These are phyloP conservation scores for Tillandsia leiboldiana DNA, from an alignment of 176 grass and related monocot genomes.

Conservation along the genomic window DNA sequence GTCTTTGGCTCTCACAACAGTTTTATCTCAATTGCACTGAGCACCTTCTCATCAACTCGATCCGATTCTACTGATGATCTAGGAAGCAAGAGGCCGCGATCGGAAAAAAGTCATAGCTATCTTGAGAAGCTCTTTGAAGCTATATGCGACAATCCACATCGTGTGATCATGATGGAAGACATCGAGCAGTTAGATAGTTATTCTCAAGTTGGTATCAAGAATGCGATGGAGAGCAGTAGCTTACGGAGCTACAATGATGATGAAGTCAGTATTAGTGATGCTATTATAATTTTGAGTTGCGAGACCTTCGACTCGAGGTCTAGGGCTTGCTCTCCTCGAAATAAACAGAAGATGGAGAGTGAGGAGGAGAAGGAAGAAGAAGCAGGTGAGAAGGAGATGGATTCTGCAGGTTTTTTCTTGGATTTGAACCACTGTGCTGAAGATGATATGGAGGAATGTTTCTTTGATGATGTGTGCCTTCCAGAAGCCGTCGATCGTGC, in stretches of 20 bases:
- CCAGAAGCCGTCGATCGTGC: constrained; percentile 41
- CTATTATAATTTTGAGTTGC: constrained; percentile 64
- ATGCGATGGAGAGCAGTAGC: constrained; percentile 32
- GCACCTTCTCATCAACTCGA: constrained; percentile 9
- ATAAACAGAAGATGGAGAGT: constrained; percentile 26
- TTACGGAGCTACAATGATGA: constrained; percentile 21
- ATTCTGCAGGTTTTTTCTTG: constrained; percentile 26
- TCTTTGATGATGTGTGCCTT: constrained; percentile 26
- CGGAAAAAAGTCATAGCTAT: constrained; percentile 7
- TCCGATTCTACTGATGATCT: constrained; percentile 31
- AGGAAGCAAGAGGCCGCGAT: constrained; percentile 36
- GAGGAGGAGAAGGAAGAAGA: constrained; percentile 14
- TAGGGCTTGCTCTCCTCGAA: constrained; percentile 27
- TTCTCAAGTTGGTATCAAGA: constrained; percentile 28
- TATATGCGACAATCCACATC: constrained; percentile 34
- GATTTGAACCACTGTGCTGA: constrained; percentile 61
- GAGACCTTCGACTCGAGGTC: constrained; percentile 36
- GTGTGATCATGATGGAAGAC: constrained; percentile 56
- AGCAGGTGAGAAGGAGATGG: constrained; percentile 21
- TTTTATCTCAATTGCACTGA: constrained; percentile 33
- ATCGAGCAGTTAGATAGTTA: constrained; percentile 37
- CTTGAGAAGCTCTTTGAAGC: constrained; percentile 31
- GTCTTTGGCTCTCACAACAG: constrained; percentile 46
- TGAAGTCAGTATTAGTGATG: constrained; percentile 41
- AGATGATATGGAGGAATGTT: constrained; percentile 9